Evolutionary conservation across 768 basidiomycete genomes (phyloP).

Genomic region (Leccinum sublutescens): DNA sequence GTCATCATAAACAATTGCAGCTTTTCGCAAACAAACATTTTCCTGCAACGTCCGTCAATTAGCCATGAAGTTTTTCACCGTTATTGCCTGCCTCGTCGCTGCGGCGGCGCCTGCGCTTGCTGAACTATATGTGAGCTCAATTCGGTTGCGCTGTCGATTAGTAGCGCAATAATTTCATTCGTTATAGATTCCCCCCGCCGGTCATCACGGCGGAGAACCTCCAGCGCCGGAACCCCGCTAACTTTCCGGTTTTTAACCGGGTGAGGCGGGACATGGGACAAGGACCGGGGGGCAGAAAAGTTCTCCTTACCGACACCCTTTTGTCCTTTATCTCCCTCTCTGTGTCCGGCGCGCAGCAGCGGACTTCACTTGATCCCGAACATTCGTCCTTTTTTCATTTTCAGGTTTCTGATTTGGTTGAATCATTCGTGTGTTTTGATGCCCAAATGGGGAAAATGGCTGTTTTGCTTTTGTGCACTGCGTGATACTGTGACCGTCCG

Average conservation of each 20-base stretch:
- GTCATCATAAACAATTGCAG: not conserved
- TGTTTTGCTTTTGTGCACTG: not conserved
- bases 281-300: no score
- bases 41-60: not conserved
- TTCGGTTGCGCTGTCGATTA: not conserved
- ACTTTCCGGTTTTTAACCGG: no score
- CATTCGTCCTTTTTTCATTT: not conserved
- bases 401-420: not conserved
- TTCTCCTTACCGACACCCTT: no score
- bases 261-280: no score
- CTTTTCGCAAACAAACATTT: not conserved
- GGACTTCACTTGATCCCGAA: no score
- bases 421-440: not conserved
- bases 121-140: not conserved
- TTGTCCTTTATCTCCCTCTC: no score
- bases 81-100: not conserved
- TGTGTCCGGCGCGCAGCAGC: no score
- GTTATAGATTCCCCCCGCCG: no score
- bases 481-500: not conserved
- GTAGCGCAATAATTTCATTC: not conserved
- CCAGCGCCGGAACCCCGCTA: no score
- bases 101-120: not conserved
- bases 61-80: not conserved
- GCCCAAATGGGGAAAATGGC: not conserved
- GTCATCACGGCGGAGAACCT: no score